These are phyloP conservation scores for Sporothrix pallida DNA, from an alignment of 2,329 filamentous ascomycete species.

Conservation along the genomic window DNA sequence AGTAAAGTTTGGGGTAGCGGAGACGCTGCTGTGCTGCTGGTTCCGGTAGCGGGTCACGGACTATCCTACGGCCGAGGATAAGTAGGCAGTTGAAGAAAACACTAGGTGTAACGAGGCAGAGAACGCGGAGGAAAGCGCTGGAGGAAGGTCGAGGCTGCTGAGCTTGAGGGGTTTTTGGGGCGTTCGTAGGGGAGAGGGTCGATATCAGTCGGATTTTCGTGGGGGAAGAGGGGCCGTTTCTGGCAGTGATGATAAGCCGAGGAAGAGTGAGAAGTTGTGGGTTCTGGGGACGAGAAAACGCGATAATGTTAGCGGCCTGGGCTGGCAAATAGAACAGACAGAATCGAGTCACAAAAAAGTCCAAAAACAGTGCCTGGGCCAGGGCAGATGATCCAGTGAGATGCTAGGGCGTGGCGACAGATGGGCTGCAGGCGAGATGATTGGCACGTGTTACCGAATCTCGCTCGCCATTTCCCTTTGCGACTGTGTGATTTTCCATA, in stretches of 20 bases:
- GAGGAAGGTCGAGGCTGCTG: slow-evolving; percentile 9
- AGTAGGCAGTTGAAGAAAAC: slow-evolving; percentile 5
- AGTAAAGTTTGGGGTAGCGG: slow-evolving; percentile 33
- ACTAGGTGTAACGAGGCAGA: background rate
- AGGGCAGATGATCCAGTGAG: slow-evolving; percentile 12
- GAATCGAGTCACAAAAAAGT: background rate
- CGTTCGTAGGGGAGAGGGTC: background rate
- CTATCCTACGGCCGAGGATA: slow-evolving; percentile 35
- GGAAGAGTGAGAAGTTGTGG: slow-evolving; percentile 19
- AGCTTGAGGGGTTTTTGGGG: slow-evolving; percentile 21
- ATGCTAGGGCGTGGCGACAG: background rate
- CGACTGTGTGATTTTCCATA: background rate
- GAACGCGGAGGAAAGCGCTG: slow-evolving; percentile 14
- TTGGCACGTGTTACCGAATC: slow-evolving; percentile 32
- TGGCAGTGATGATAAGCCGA: slow-evolving; percentile 31
- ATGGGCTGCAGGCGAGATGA: slow-evolving; percentile 6
- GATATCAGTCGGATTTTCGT: slow-evolving; percentile 19
- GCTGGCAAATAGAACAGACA: background rate
- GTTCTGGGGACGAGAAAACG: background rate
- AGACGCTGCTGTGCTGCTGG: slow-evolving; percentile 18
- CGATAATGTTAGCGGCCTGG: slow-evolving; percentile 15
- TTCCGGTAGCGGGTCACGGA: slow-evolving; percentile 32
- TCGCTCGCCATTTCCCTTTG: background rate
- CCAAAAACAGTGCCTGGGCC: background rate
- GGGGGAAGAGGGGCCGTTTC: slow-evolving; percentile 17